Conservation (phyloP, 768 basidiomycete species). For the Phlebiopsis gigantea region DNA sequence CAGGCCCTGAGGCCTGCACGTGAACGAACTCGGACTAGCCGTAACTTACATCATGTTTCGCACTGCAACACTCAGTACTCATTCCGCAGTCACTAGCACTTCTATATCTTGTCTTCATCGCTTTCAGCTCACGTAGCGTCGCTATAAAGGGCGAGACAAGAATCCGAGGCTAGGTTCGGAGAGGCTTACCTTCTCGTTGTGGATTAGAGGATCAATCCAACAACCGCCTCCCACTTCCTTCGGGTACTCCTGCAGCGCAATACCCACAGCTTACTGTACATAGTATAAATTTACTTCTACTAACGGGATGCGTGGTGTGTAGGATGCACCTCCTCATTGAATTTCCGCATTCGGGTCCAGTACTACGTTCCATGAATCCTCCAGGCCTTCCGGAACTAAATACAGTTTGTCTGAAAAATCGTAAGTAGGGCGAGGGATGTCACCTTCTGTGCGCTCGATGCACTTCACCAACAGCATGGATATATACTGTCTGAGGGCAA, state of each 20-base stretch:
- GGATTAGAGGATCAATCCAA: slow-evolving; percentile 1
- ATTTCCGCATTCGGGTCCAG: too few relatives aligned
- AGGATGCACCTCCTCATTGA: too few relatives aligned
- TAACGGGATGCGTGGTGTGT: too few relatives aligned
- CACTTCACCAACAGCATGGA: background rate
- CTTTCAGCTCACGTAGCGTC: slow-evolving; percentile 71
- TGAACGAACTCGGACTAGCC: slow-evolving; percentile 76
- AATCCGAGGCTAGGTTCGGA: slow-evolving; percentile 84
- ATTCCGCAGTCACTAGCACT: slow-evolving; percentile 90
- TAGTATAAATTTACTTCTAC: background rate
- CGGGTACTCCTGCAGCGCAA: slow-evolving; percentile 77
- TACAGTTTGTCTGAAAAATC: too few relatives aligned
- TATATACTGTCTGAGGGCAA: background rate
- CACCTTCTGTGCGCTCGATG: too few relatives aligned
- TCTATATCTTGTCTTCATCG: slow-evolving; percentile 78
- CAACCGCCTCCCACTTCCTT: slow-evolving; percentile 92
- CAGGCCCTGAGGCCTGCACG: slow-evolving; percentile 55
- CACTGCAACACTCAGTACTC: slow-evolving; percentile 85
- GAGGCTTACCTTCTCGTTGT: background rate
- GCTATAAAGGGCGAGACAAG: slow-evolving; percentile 81
- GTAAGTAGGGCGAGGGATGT: too few relatives aligned
- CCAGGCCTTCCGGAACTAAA: too few relatives aligned
- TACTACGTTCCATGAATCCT: too few relatives aligned
- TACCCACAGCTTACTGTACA: slow-evolving; percentile 48
- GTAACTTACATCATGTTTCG: slow-evolving; percentile 82